Evolutionary conservation across 345 rosid genomes (phyloP).

Genomic region (Orychophragmus violaceus): DNA sequence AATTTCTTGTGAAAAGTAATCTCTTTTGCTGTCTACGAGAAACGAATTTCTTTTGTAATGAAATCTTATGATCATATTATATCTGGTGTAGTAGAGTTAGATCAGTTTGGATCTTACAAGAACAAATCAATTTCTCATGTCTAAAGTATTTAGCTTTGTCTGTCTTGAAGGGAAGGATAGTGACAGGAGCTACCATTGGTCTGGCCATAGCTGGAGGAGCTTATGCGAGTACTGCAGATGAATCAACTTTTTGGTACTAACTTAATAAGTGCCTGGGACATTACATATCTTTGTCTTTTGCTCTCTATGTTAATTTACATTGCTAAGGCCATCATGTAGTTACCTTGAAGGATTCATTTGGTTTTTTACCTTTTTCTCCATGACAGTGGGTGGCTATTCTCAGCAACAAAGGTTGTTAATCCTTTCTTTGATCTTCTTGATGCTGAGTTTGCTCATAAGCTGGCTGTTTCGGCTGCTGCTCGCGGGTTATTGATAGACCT

Average conservation of each 20-base stretch:
- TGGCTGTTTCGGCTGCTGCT: constrained; percentile 91
- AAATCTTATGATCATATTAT: not conserved
- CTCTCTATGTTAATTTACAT: not conserved
- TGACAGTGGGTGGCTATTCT: constrained; percentile 91
- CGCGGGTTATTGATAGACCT: no score
- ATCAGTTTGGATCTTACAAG: not conserved
- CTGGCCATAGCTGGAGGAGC: constrained; percentile 92
- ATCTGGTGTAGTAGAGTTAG: not conserved
- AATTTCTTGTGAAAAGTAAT: not conserved
- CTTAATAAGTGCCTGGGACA: not conserved
- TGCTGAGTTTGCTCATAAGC: constrained; percentile 83
- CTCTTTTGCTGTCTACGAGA: not conserved
- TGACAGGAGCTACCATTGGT: constrained; percentile 83
- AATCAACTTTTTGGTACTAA: constrained; percentile 92
- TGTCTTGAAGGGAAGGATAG: constrained; percentile 53
- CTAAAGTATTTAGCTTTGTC: constrained; percentile 12
- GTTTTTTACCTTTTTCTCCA: not conserved
- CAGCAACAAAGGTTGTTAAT: constrained; percentile 86
- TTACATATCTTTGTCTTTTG: not conserved
- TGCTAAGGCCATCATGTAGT: no score
- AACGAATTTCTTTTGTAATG: not conserved
- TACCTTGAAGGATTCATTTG: not conserved
- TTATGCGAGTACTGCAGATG: constrained; percentile 93
- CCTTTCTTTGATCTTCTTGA: constrained; percentile 91
- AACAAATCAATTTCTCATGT: not conserved